phyloP scores from a whole-genome alignment of 1,284 basidiomycete genomes.

The Cutaneotrichosporon cyanovorans region DNA sequence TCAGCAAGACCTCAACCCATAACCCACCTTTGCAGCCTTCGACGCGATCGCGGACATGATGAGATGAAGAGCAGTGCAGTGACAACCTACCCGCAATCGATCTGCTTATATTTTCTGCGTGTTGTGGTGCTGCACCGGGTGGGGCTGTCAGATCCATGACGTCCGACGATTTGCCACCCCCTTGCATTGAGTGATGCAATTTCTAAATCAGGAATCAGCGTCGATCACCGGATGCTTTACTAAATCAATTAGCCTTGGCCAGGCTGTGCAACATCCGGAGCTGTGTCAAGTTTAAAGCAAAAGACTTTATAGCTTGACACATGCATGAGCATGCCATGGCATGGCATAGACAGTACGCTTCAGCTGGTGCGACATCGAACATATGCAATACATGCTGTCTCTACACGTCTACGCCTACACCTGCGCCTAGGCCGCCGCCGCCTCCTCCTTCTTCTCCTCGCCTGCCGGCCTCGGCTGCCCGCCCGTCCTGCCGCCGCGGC shows the following conservation, averaged over 20 bases:
- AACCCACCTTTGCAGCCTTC: constrained; percentile 4
- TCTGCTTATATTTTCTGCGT: neutral
- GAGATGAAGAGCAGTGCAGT: neutral
- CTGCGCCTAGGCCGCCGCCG: constrained; percentile 15
- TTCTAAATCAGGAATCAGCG: too few species aligned
- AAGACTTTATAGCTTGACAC: too few species aligned
- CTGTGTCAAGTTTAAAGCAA: too few species aligned
- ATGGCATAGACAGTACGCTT: too few species aligned
- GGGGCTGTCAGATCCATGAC: neutral
- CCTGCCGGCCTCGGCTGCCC: constrained; percentile 13
- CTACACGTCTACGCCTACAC: constrained; percentile 3
- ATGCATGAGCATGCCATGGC: too few species aligned
- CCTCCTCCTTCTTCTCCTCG: constrained; percentile 12
- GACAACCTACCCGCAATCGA: neutral
- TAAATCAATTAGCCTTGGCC: too few species aligned
- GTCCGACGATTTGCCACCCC: too few species aligned
- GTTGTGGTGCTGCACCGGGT: neutral
- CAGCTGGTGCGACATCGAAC: too few species aligned
- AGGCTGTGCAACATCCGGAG: too few species aligned
- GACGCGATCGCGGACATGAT: constrained; percentile 2
- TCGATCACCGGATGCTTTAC: too few species aligned
- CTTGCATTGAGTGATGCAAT: too few species aligned
- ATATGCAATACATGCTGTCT: constrained; percentile 19
- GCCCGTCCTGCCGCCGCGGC: constrained; percentile 23
- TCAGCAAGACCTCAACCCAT: neutral